phyloP scores from a whole-genome alignment of 768 basidiomycete genomes.

The Imleria badia region DNA sequence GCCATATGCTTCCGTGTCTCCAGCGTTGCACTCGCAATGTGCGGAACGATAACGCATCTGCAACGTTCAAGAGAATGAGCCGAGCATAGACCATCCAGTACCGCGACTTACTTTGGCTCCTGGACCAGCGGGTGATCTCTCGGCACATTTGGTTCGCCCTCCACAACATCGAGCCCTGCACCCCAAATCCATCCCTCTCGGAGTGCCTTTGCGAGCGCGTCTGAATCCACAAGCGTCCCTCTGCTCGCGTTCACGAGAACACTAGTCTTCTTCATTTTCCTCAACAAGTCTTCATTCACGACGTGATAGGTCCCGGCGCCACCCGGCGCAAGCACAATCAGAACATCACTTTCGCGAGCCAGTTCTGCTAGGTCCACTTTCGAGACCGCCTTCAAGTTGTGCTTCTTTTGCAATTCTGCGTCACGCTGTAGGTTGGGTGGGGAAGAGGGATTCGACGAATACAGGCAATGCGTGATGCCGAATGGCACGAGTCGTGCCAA shows the following conservation, averaged over 20 bases:
- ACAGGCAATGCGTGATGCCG: constrained; percentile 73
- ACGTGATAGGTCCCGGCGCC: constrained; percentile 69
- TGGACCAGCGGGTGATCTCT: constrained; percentile 78
- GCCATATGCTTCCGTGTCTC: constrained; percentile 88
- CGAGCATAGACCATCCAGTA: background rate
- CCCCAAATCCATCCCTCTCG: constrained; percentile 80
- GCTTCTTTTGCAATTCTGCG: constrained; percentile 36
- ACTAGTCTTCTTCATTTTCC: constrained; percentile 80
- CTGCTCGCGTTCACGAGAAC: constrained; percentile 85
- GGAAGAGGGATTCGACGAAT: constrained; percentile 58
- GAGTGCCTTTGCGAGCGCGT: constrained; percentile 82
- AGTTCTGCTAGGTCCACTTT: constrained; percentile 66
- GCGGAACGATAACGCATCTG: constrained; percentile 83
- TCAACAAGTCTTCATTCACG: constrained; percentile 68
- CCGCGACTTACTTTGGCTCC: constrained; percentile 58
- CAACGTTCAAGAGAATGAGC: background rate
- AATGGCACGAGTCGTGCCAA: constrained; percentile 80
- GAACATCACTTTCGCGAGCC: constrained; percentile 75
- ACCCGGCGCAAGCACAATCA: constrained; percentile 83
- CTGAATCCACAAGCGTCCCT: constrained; percentile 87
- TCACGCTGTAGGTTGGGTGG: constrained; percentile 41
- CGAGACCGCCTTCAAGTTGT: constrained; percentile 40
- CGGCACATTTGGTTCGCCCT: constrained; percentile 80
- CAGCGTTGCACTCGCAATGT: constrained; percentile 86
- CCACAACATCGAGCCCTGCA: constrained; percentile 92